Evolutionary conservation across 1,284 basidiomycete species (phyloP).

Genomic region (Leucoagaricus sp.): DNA sequence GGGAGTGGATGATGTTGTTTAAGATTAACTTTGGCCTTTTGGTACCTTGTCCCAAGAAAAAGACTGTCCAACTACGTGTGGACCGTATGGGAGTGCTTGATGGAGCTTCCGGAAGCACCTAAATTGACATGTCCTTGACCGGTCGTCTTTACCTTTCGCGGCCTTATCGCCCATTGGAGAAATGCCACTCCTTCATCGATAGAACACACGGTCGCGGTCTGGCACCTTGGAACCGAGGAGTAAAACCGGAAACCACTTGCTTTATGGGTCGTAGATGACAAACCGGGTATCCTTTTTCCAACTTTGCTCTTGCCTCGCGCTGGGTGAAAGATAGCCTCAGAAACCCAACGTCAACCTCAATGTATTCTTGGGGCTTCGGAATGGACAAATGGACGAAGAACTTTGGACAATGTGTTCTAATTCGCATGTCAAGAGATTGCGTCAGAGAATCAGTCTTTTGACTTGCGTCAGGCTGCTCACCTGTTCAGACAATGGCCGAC

Average conservation of each 20-base stretch:
- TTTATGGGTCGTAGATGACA: background rate
- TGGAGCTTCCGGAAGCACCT: conserved; percentile 12
- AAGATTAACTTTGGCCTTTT: background rate
- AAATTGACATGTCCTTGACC: conserved; percentile 7
- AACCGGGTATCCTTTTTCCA: background rate
- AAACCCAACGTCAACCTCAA: background rate
- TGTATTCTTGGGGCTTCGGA: background rate
- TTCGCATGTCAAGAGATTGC: conserved; percentile 11
- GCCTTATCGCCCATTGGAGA: conserved; percentile 5
- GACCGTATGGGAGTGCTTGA: conserved; percentile 8
- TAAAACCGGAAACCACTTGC: background rate
- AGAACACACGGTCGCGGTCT: conserved; percentile 14
- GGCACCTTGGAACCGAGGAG: background rate
- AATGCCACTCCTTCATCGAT: conserved; percentile 12
- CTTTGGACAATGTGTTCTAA: background rate
- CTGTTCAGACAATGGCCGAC: conserved; percentile 1
- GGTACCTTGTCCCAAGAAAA: conserved; percentile 1
- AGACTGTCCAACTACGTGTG: background rate
- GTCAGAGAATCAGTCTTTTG: background rate
- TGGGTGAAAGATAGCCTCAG: background rate
- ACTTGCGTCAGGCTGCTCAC: background rate
- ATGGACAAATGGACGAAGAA: background rate
- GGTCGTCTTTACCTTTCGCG: conserved; percentile 11
- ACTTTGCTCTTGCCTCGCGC: background rate
- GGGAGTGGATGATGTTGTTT: background rate